A percentile compares a stretch with the other conserved stretches of the same genome.
phyloP scores from a whole-genome alignment of 129 eudicot genomes.

The Tagetes patula region DNA sequence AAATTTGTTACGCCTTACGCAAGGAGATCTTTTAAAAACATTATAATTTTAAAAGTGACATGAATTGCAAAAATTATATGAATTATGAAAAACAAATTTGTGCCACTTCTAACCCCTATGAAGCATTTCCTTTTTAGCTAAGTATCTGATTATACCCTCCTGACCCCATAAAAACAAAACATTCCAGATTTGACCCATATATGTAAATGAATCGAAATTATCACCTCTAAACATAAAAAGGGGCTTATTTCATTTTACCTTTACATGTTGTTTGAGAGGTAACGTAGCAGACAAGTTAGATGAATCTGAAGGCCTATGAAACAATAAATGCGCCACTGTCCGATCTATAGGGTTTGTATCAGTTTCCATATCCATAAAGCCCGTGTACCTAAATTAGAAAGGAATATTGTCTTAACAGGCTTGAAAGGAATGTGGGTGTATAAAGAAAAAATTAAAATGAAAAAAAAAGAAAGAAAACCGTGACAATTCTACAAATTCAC shows the following conservation, averaged over 20 bases:
- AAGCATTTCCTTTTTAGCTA: not conserved
- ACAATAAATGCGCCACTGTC: constrained; percentile 82
- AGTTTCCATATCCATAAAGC: constrained; percentile 79
- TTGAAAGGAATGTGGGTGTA: not conserved
- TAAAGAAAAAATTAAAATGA: not conserved
- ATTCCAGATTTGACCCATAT: not conserved
- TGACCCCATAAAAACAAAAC: not conserved
- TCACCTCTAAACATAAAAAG: not conserved
- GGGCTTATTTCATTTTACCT: constrained; percentile 21
- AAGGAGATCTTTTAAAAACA: not conserved
- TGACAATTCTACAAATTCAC: not conserved
- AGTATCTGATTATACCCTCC: not conserved
- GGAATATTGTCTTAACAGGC: not conserved
- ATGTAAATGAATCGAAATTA: not conserved
- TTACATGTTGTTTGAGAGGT: constrained; percentile 38
- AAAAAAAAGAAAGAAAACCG: not conserved
- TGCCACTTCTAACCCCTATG: not conserved
- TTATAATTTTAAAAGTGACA: not conserved
- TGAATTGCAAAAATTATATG: not conserved
- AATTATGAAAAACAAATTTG: not conserved
- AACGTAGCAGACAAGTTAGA: constrained; percentile 39
- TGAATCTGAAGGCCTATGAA: constrained; percentile 81
- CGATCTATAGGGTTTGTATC: constrained; percentile 95
- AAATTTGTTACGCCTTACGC: not conserved
- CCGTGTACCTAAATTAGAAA: constrained; percentile 42